Evolutionary conservation across 2,329 filamentous ascomycete genomes (phyloP), one percentile per base, ranked within the genome.

Genomic region (Fusarium stilboides): DNA sequence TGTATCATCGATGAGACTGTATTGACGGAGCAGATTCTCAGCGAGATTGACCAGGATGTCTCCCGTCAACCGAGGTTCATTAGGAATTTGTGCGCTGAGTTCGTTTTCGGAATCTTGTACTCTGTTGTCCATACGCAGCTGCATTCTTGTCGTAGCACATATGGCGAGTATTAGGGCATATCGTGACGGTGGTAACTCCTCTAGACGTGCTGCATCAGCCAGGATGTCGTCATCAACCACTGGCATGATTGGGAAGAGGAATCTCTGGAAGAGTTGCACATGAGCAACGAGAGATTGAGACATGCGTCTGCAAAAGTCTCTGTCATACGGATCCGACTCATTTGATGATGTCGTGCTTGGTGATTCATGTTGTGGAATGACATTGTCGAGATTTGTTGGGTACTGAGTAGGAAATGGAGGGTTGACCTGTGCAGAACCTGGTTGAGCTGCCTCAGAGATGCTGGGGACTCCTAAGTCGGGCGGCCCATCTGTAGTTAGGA

Each of bases 241-340:
- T 17, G 77, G 77, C 75, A 78, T 77, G 7, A 78, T 78, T 1
- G 77, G 76, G 36, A 76, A 77, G 15, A 78, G 52, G n/a, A 74
- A 65, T n/a, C 68, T 69, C n/a, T 77, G 68, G 46, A 77, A 78
- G 36, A 74, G 69, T 10, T 67, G 70, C 31, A 77, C 58, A 51
- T 78, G 76, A 15, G 76, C 71, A 26, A 65, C 57, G 8, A 78
- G 66, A 3, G 70, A 73, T 1, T 57, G 39, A 3, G 71, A 71
- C 14, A 77, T 61, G 33, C 58, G 69, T 31, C 69, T 70, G 47
- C 57, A 73, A 26, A 70, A 45, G 42, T 47, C 55, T 26, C 37
- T 40, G 0, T 49, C 39, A 13, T 69, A 52, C 6, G 49, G 19
- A 2, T 33, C 20, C 2, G 53, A 37, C n/a, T 19, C 62, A 65